phyloP scores from a whole-genome alignment of 306 rosid genomes.

The Rosa rugosa region DNA sequence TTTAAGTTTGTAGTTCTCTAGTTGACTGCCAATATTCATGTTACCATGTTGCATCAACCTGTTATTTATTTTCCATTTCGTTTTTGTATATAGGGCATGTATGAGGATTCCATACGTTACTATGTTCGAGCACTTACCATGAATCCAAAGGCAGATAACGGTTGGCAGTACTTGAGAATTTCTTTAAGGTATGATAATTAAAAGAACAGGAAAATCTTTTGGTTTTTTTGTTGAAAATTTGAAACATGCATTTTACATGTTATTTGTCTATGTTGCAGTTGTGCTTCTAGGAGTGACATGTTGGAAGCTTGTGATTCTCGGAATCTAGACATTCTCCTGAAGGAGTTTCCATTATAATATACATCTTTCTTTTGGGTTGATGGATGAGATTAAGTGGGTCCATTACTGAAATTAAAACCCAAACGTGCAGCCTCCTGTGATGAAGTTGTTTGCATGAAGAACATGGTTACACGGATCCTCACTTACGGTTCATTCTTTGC shows the following conservation, averaged over 20 bases:
- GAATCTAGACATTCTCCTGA: slow-evolving; percentile 88
- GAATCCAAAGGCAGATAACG: slow-evolving; percentile 98
- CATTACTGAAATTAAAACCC: background rate
- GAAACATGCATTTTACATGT: slow-evolving; percentile 10
- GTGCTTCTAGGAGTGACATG: slow-evolving; percentile 95
- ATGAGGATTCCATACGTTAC: slow-evolving; percentile 87
- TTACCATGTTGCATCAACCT: background rate
- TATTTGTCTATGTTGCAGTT: slow-evolving; percentile 53
- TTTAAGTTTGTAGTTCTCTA: background rate
- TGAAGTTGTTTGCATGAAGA: background rate
- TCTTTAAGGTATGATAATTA: slow-evolving; percentile 68
- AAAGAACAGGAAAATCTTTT: background rate
- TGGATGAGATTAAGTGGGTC: background rate
- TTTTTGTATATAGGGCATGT: slow-evolving; percentile 64
- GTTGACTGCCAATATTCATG: background rate
- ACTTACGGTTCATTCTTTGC: background rate
- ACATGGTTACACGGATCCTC: background rate
- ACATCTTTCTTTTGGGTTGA: background rate
- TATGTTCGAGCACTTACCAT: slow-evolving; percentile 93
- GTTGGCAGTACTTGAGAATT: slow-evolving; percentile 96
- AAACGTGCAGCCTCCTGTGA: background rate
- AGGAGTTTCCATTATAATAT: slow-evolving; percentile 80
- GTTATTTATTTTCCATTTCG: slow-evolving; percentile 11
- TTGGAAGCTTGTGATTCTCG: slow-evolving; percentile 90
- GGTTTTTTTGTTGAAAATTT: background rate